These are phyloP conservation scores for Loxodes magnus DNA, from an alignment of 73 alveolate genomes.

Conservation along the genomic window DNA sequence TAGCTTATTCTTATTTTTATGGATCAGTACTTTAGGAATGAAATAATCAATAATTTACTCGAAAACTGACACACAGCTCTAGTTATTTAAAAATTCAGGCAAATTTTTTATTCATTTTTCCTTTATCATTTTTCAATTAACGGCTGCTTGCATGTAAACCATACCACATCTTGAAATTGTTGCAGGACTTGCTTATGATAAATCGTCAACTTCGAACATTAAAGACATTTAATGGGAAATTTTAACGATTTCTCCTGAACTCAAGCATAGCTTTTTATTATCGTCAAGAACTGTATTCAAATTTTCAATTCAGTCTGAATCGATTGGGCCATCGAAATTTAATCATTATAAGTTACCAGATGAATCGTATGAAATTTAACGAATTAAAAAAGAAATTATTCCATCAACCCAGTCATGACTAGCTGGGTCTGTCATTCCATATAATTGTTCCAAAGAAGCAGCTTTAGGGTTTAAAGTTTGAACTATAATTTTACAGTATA, in stretches of 20 bases:
- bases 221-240: constrained; percentile 62
- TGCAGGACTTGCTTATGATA: constrained; percentile 93
- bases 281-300: constrained; percentile 95
- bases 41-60: constrained; percentile 48
- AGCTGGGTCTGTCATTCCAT: constrained; percentile 87
- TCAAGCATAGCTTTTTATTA: constrained; percentile 92
- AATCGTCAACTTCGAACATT: constrained; percentile 97
- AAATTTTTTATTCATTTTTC: constrained; percentile 63
- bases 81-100: constrained; percentile 4
- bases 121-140: constrained; percentile 54
- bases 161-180: constrained; percentile 99
- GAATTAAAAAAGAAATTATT: constrained; percentile 67
- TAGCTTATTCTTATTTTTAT: no score
- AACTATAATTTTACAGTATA: constrained; percentile 30
- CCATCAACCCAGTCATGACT: constrained; percentile 98
- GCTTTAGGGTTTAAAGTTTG: constrained; percentile 91
- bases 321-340: constrained; percentile 99
- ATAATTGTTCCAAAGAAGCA: constrained; percentile 76
- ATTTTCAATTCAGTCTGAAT: constrained; percentile 98
- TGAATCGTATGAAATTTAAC: constrained; percentile 73
- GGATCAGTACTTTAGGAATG: no score
- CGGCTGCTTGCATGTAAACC: constrained; percentile 82
- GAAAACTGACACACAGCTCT: no score
- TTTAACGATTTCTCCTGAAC: constrained; percentile 29
- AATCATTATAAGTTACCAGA: constrained; percentile 73